phyloP scores from a whole-genome alignment of 768 basidiomycete species.

The Podaxis rugospora region DNA sequence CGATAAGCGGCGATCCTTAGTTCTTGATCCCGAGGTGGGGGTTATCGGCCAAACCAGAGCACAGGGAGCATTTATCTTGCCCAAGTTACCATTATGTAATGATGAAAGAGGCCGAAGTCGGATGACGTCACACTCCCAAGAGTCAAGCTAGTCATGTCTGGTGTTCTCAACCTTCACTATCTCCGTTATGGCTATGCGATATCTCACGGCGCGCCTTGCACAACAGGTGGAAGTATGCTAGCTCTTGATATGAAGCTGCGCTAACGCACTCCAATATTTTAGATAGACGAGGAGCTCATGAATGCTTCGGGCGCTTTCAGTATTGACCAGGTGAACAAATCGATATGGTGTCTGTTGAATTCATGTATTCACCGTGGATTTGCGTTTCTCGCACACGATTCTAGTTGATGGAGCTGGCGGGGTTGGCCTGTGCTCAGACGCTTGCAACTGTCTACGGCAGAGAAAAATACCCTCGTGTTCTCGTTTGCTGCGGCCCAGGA shows the following conservation, averaged over 20 bases:
- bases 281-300: conserved; percentile 98
- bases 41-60: too few species aligned
- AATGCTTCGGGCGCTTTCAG: conserved; percentile 84
- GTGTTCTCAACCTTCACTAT: conserved; percentile 18
- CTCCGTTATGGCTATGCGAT: conserved; percentile 49
- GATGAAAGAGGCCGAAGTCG: too few species aligned
- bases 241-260: background rate
- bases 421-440: conserved; percentile 88
- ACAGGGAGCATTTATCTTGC: too few species aligned
- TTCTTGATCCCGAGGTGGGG: too few species aligned
- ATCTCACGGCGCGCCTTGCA: conserved; percentile 67
- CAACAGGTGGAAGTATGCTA: conserved; percentile 52
- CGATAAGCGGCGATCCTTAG: too few species aligned
- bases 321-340: conserved; percentile 70
- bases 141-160: too few species aligned
- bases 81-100: too few species aligned
- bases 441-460: conserved; percentile 73
- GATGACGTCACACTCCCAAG: too few species aligned
- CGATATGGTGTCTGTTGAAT: too few species aligned
- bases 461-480: conserved; percentile 65
- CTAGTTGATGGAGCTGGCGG: conserved; percentile 95
- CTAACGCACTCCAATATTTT: background rate
- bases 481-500: conserved; percentile 97
- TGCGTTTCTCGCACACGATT: background rate
- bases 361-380: background rate